Evolutionary conservation across 805 yeast species (phyloP), one percentile per base, ranked within the genome.

Genomic region (Huiozyma sinensis): DNA sequence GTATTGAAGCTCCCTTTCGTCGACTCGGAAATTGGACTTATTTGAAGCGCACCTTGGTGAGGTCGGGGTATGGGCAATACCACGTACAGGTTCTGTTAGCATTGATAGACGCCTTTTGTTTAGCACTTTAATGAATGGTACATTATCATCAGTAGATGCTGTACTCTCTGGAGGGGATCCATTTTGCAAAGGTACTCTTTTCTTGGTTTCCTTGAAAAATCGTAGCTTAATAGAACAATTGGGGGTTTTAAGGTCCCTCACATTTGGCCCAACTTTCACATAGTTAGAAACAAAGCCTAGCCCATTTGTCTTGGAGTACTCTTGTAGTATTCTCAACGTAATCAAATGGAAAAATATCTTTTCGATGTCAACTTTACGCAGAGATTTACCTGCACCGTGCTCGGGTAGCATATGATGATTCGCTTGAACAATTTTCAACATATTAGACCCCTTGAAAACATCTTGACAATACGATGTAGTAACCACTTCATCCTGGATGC

Each of bases 261-360:
- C 78, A n/a, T 71, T 64, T 1, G 69, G 67, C 0, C 95, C 95
- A 1, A 71, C 51, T 49, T 70, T 70, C 5, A 89, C 73, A 55
- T 90, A 90, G 43, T 83, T 82, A 1, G 83, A 68, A 0, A 95
- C 83, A 66, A 81, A 89, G 0, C 95, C 94, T n/a, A 77, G 73
- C 17, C 73, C 77, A 52, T 79, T 84, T 70, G 79, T 76, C 6
- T 81, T 68, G 2, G 87, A 75, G 54, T 79, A 82, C 58, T 89
- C 97, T 46, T 71, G 71, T 33, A 92, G 60, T 10, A 79, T 71
- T 27, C 76, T 75, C 45, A 78, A 77, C 8, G 83, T 74, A 28
- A 86, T 72, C 46, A 92, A 64, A 50, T 81, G 81, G 59, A 86
- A 88, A 49, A 89, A 83, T 6, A 92, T 75, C 48, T 97, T 69